Evolutionary conservation across 345 rosid genomes (phyloP).

Genomic region (Hibiscus syriacus): DNA sequence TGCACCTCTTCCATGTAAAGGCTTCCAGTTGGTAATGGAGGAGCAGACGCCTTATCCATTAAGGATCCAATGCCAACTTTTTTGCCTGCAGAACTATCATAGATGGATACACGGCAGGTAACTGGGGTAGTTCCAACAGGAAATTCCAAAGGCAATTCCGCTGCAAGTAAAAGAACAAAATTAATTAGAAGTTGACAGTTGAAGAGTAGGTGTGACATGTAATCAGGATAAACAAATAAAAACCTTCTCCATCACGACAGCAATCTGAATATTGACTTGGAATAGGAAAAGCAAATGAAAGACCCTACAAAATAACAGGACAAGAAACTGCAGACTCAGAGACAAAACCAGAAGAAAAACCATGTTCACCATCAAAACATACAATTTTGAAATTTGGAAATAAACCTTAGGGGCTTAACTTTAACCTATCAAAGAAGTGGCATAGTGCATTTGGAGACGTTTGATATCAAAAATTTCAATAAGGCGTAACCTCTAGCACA

Average conservation of each 20-base stretch:
- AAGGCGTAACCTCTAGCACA: constrained; percentile 75
- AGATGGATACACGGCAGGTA: constrained; percentile 87
- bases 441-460: constrained; percentile 91
- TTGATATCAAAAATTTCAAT: constrained; percentile 82
- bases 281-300: constrained; percentile 96
- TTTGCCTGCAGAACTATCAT: constrained; percentile 71
- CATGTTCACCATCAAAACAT: not conserved
- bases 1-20: constrained; percentile 93
- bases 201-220: constrained; percentile 6
- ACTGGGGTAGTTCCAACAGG: constrained; percentile 99
- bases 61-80: constrained; percentile 83
- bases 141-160: constrained; percentile 90
- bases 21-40: constrained; percentile 69
- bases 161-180: constrained; percentile 28
- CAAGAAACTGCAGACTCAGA: constrained; percentile 1
- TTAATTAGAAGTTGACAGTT: not conserved
- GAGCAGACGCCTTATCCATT: constrained; percentile 81
- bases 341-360: not conserved
- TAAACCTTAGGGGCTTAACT: constrained; percentile 13
- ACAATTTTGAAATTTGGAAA: not conserved
- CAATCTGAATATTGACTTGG: constrained; percentile 85
- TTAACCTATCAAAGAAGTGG: constrained; percentile 77
- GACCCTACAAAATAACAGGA: constrained; percentile 46
- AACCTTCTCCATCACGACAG: constrained; percentile 82
- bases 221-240: constrained; percentile 6